Conservation (phyloP, 345 rosid species). For the Euphorbia tirucalli region DNA sequence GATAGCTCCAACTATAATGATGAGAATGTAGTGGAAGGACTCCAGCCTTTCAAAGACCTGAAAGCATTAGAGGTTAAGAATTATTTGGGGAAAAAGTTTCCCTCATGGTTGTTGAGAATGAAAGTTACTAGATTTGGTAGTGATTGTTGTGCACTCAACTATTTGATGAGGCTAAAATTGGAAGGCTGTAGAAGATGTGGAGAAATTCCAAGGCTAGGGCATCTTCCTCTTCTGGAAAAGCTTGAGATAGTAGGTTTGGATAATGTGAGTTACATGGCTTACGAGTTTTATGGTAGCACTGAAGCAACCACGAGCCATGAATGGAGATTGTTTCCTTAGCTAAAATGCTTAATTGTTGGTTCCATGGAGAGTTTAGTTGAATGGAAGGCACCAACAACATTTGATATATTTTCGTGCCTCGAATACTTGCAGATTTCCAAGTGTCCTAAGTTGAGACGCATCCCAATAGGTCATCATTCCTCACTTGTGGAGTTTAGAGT, state of each 20-base stretch:
- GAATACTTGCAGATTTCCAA: neutral
- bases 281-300: conserved; percentile 4
- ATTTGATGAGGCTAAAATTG: neutral
- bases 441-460: conserved; percentile 11
- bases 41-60: conserved; percentile 12
- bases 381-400: conserved; percentile 8
- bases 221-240: neutral
- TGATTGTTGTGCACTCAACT: neutral
- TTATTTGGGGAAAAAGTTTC: conserved; percentile 9
- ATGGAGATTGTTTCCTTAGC: conserved; percentile 6
- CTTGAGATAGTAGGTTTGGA: neutral
- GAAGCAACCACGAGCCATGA: neutral
- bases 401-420: conserved; percentile 18
- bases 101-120: conserved; percentile 2
- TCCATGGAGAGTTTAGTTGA: conserved; percentile 5
- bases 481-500: neutral
- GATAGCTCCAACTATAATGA: neutral
- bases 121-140: neutral
- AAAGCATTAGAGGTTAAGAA: conserved; percentile 4
- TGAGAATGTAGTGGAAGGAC: conserved; percentile 18
- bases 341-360: neutral
- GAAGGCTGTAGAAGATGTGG: neutral
- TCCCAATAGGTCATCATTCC: conserved; percentile 3
- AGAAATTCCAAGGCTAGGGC: conserved; percentile 3
- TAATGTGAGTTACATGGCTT: neutral